Conservation (phyloP, 1,284 basidiomycete genomes). For the Sporisorium sorghi region DNA sequence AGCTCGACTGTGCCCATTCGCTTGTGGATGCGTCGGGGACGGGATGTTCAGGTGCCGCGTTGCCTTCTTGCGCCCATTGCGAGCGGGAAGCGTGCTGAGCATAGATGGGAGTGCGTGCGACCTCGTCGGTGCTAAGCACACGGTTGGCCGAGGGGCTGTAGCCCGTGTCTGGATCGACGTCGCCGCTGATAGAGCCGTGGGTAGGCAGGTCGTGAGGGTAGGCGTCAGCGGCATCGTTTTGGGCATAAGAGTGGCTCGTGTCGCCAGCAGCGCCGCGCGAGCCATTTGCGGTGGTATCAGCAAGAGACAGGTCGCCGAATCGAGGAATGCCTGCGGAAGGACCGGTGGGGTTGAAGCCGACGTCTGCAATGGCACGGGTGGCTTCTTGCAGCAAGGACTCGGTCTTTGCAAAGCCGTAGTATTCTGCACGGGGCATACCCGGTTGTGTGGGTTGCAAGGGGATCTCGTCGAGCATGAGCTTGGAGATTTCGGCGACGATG, state of each 20-base stretch:
- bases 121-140: slow-evolving; percentile 25
- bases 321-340: slow-evolving; percentile 43
- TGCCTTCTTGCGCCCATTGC: slow-evolving; percentile 35
- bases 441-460: slow-evolving; percentile 83
- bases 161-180: slow-evolving; percentile 24
- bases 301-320: slow-evolving; percentile 35
- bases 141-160: slow-evolving; percentile 29
- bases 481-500: slow-evolving; percentile 85
- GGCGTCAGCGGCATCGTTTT: slow-evolving; percentile 10
- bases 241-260: slow-evolving; percentile 26
- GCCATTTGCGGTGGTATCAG: slow-evolving; percentile 29
- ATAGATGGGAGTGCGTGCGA: slow-evolving; percentile 47
- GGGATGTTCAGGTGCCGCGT: slow-evolving; percentile 3
- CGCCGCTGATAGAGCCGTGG: slow-evolving; percentile 16
- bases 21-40: slow-evolving; percentile 26
- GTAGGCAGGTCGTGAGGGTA: slow-evolving; percentile 18
- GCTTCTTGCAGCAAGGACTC: slow-evolving; percentile 61
- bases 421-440: slow-evolving; percentile 80
- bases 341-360: slow-evolving; percentile 53
- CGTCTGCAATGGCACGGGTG: slow-evolving; percentile 56
- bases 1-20: slow-evolving; percentile 42
- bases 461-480: slow-evolving; percentile 83
- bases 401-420: slow-evolving; percentile 71
- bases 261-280: slow-evolving; percentile 22
- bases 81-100: slow-evolving; percentile 45